These are phyloP conservation scores for Rhodotorula sp. DNA, from an alignment of 1,284 basidiomycete species.

Conservation along the genomic window DNA sequence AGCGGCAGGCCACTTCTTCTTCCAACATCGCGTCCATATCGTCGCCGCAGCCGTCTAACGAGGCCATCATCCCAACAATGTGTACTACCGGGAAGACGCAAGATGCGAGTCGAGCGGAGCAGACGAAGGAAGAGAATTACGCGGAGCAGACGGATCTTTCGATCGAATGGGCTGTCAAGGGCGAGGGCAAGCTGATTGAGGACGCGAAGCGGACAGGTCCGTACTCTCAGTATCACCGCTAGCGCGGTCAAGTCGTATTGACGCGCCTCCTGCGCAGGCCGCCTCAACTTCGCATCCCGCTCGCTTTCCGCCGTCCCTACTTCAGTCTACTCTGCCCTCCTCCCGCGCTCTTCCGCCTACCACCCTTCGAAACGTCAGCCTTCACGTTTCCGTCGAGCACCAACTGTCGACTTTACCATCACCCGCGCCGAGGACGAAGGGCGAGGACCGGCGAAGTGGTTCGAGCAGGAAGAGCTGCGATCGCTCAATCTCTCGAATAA, in stretches of 20 bases:
- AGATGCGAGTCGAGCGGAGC: neutral
- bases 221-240: neutral
- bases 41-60: neutral
- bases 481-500: conserved; percentile 31
- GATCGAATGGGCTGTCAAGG: conserved; percentile 28
- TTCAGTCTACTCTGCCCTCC: conserved; percentile 27
- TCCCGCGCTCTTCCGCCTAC: conserved; percentile 19
- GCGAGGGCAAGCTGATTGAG: conserved; percentile 20
- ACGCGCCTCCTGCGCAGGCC: conserved; percentile 1
- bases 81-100: neutral
- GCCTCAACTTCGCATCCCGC: conserved; percentile 32
- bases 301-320: conserved; percentile 10
- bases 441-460: conserved; percentile 17
- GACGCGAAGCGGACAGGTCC: conserved; percentile 25
- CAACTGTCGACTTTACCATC: conserved; percentile 4
- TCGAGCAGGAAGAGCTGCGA: conserved; percentile 30
- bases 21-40: conserved; percentile 4
- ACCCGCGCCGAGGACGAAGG: conserved; percentile 4
- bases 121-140: neutral
- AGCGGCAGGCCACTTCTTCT: neutral
- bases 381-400: neutral
- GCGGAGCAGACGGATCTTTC: neutral
- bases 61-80: too few relatives aligned
- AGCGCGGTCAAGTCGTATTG: neutral
- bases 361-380: conserved; percentile 15